These are phyloP conservation scores for Hericium erinaceus DNA, from an alignment of 768 basidiomycete genomes.

Conservation along the genomic window DNA sequence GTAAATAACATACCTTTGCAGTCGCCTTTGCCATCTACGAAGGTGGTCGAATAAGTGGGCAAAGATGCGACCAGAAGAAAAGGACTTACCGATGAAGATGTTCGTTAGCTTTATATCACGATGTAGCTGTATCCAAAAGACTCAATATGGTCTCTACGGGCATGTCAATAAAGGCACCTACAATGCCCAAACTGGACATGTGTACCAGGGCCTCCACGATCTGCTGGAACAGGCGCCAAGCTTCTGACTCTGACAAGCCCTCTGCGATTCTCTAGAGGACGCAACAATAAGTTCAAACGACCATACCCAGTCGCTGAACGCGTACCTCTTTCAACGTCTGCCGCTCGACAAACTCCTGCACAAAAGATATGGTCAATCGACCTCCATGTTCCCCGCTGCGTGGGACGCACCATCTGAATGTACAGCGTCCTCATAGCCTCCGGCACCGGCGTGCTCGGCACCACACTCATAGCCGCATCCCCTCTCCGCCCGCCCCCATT, in stretches of 20 bases:
- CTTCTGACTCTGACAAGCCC: constrained; percentile 74
- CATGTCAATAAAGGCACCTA: constrained; percentile 25
- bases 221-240: constrained; percentile 86
- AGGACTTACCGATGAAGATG: constrained; percentile 77
- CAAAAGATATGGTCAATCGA: not conserved
- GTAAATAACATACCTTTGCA: constrained; percentile 49
- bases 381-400: not conserved
- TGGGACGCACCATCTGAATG: constrained; percentile 78
- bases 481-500: not conserved
- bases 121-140: constrained; percentile 39
- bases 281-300: no score
- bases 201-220: constrained; percentile 85
- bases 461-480: constrained; percentile 6
- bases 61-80: not conserved
- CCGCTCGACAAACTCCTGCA: constrained; percentile 80
- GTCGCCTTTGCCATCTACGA: constrained; percentile 67
- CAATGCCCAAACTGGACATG: constrained; percentile 83
- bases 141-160: constrained; percentile 1
- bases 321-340: constrained; percentile 81
- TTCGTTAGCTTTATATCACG: constrained; percentile 90
- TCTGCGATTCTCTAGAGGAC: constrained; percentile 59
- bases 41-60: not conserved
- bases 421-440: constrained; percentile 52
- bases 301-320: not conserved
- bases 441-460: constrained; percentile 6